Base-by-base conservation (phyloP, 106 monocot genomes). In the Cymbidium sinense region DNA sequence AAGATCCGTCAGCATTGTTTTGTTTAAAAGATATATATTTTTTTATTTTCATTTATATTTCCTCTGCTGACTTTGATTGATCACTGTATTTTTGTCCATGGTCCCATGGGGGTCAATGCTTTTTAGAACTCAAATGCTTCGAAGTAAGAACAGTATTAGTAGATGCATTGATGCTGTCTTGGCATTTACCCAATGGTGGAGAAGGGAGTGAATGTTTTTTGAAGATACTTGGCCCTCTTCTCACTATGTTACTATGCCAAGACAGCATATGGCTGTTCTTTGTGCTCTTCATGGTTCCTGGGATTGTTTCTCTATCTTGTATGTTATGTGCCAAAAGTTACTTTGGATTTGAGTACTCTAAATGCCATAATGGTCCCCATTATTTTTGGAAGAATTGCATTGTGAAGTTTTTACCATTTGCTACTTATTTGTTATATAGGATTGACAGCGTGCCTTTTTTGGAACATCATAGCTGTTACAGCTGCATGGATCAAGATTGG, bases 391-490 rank as follows among this genome's bases (percentile, higher is more conserved):
- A 71, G 36, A 21, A 36, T 21, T 39, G 34, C 28, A 33, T 28
- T 69, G 69, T 69, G 28, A 20, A 21, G 36, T 71, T 19, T 58
- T n/a, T 25, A 39, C 23, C 21, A 27, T 23, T 76, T 64, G 21
- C 73, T 21, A 29, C 17, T 78, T 82, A 35, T 9, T 33, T 81
- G 34, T 79, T 51, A 37, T 71, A 51, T 82, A 91, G 87, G 90
- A 64, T 82, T 91, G 85, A 34, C 65, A 77, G 78, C 69, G 41
- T 91, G 90, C 34, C 79, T 88, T 18, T 75, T 80, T 81, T 91
- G 90, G 90, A 91, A 91, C 85, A 12, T 91, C 28, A 84, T 91
- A 81, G 90, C 90, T 28, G 87, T 88, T 75, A 87, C 90, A 43
- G 76, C 90, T 43, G 90, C 90, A 86, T 91, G 90, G 90, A 88